Conservation (phyloP, 306 rosid genomes). For the Prosopis cineraria region DNA sequence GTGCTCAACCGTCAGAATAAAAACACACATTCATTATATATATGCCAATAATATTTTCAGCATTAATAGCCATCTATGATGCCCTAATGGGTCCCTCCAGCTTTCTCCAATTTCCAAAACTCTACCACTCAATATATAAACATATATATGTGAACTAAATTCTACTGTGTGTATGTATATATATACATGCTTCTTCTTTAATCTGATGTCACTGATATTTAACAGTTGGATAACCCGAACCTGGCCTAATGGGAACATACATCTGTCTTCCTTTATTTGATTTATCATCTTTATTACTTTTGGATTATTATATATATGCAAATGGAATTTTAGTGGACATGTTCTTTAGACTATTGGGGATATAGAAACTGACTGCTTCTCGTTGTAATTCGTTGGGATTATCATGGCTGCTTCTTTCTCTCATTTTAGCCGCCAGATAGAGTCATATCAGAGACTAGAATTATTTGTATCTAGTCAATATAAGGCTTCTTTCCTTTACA, state of each 20-base stretch:
- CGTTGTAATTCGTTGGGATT: background rate
- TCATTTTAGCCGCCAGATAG: background rate
- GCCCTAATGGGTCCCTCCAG: background rate
- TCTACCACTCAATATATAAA: background rate
- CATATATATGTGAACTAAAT: background rate
- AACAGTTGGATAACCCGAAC: background rate
- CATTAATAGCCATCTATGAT: background rate
- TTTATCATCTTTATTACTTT: background rate
- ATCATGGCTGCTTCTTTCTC: constrained; percentile 18
- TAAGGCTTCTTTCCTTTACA: background rate
- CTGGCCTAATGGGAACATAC: background rate
- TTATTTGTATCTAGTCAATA: constrained; percentile 16
- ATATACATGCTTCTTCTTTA: background rate
- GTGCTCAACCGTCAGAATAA: constrained; percentile 9
- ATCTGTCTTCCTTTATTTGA: background rate
- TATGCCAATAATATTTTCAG: background rate
- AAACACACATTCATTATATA: background rate
- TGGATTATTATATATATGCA: background rate
- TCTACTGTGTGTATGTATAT: background rate
- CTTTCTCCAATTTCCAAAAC: background rate
- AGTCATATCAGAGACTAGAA: constrained; percentile 31
- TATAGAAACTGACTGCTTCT: constrained; percentile 1
- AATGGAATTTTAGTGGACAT: constrained; percentile 1
- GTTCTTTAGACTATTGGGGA: constrained; percentile 29
- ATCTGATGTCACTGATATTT: background rate